These are phyloP conservation scores for Cutaneotrichosporon sp. DNA, from an alignment of 1,284 basidiomycete genomes.

Conservation along the genomic window DNA sequence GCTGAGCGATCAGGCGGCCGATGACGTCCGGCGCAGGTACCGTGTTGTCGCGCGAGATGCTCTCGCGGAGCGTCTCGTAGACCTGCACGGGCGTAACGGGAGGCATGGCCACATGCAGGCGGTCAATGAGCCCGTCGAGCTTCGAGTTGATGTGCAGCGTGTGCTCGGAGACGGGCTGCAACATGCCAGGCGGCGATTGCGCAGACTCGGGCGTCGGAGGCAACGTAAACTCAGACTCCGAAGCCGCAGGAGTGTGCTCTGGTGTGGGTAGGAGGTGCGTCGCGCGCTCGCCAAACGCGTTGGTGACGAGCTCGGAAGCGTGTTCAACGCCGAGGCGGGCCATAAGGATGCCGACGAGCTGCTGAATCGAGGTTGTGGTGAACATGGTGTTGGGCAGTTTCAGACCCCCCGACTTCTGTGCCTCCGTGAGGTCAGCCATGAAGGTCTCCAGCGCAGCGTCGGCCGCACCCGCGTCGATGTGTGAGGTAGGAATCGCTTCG, in stretches of 20 bases:
- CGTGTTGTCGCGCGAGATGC: conserved; percentile 25
- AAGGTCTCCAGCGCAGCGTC: conserved; percentile 58
- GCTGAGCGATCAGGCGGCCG: conserved; percentile 64
- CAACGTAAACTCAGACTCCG: conserved; percentile 18
- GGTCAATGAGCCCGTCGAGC: conserved; percentile 29
- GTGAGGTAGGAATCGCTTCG: conserved; percentile 6
- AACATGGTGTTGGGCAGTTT: conserved; percentile 48
- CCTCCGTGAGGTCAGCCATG: conserved; percentile 53
- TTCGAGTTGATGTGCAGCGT: conserved; percentile 21
- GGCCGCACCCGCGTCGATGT: conserved; percentile 28
- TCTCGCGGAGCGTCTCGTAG: conserved; percentile 20
- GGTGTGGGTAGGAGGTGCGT: conserved; percentile 27
- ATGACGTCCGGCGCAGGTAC: conserved; percentile 53
- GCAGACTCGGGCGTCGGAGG: conserved; percentile 19
- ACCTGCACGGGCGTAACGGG: conserved; percentile 19
- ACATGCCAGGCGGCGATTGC: conserved; percentile 12
- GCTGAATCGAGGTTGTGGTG: conserved; percentile 48
- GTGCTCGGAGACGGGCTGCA: conserved; percentile 22
- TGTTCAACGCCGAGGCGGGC: conserved; percentile 47
- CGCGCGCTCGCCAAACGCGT: conserved; percentile 30
- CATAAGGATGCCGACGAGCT: conserved; percentile 23
- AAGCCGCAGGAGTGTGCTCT: conserved; percentile 18
- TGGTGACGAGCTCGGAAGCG: conserved; percentile 25
- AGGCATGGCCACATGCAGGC: conserved; percentile 8
- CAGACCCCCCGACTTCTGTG: neutral